A percentile compares a stretch with the other conserved stretches of the same genome.
phyloP scores from a whole-genome alignment of 352 stramenopile genomes.

The Pelagophyceae sp. region DNA sequence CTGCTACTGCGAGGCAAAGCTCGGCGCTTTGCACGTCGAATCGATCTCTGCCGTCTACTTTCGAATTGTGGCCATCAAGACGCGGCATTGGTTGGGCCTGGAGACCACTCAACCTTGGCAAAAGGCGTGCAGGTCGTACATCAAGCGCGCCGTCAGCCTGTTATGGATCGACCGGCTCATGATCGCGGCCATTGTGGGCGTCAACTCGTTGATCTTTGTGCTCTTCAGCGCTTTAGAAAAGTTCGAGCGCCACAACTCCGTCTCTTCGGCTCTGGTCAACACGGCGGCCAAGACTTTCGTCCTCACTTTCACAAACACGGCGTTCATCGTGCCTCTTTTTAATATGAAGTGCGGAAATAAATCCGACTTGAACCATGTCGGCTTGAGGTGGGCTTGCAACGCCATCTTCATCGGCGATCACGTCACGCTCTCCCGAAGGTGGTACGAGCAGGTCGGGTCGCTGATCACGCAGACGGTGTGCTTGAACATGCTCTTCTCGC shows the following conservation, averaged over 20 bases:
- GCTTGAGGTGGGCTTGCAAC: not conserved
- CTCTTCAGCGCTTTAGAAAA: not conserved
- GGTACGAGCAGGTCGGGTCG: not conserved
- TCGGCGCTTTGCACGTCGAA: not conserved
- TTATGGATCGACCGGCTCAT: not conserved
- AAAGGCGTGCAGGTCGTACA: not conserved
- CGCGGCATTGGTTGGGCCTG: not conserved
- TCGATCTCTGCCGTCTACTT: not conserved
- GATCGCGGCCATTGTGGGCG: slow-evolving; percentile 1
- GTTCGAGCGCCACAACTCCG: slow-evolving; percentile 17
- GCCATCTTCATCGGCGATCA: not conserved
- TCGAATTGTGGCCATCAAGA: not conserved
- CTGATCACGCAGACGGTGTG: not conserved
- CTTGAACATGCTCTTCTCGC: not conserved
- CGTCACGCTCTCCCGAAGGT: not conserved
- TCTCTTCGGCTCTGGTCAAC: not conserved
- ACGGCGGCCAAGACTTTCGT: slow-evolving; percentile 1
- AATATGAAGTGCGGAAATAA: not conserved
- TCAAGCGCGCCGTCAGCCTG: not conserved
- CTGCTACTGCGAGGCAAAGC: slow-evolving; percentile 18
- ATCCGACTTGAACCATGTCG: not conserved
- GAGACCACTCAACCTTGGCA: not conserved
- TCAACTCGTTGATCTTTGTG: slow-evolving; percentile 12
- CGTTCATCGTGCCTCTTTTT: not conserved
- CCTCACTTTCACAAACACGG: not conserved